Evolutionary conservation across 139 green algal genomes (phyloP), one percentile per base, ranked within the genome.

Genomic region (Picochlorum sp.): DNA sequence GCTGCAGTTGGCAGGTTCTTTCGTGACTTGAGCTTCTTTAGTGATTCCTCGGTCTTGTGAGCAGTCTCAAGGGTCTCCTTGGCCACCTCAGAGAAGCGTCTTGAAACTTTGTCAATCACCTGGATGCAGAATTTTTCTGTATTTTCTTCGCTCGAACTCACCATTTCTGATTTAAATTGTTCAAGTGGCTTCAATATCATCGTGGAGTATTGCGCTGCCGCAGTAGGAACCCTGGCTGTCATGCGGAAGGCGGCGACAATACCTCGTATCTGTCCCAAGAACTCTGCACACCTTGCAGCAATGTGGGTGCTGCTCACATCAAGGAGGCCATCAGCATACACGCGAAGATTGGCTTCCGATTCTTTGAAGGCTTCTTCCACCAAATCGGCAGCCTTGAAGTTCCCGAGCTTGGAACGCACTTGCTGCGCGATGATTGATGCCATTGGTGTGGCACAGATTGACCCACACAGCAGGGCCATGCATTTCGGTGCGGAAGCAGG

Each of bases 181-280:
- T 69, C 47, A 30, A 90, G 68, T 2, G 85, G 77, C 26, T 68
- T 44, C 59, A 92, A 72, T 2, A 90, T 56, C 44, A 30, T 60
- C 3, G 74, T 62, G 6, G 92, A 90, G 63, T 95, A 97, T 63
- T 91, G 89, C 8, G 73, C 86, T 51, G 89, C 82, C 5, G 83
- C 76, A 14, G 73, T 88, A 45, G 91, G 91, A 49, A 77, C 69
- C 68, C 89, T 87, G 30, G 78, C 80, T 13, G 89, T 95, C 86
- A 97, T 95, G 47, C 91, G 79, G 79, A 95, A 97, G 1, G 85
- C 94, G 3, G 91, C 86, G 3, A 89, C 92, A 70, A 97, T 95
- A 68, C 89, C 90, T 41, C 90, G 83, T 52, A 97, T 74, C 77
- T 97, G 90, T 18, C 66, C 63, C 7, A 83, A 55, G 49, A 59